A percentile compares a stretch with the other conserved stretches of the same genome.
Conservation (phyloP, 352 stramenopile species). For the Phytophthora pluvialis region DNA sequence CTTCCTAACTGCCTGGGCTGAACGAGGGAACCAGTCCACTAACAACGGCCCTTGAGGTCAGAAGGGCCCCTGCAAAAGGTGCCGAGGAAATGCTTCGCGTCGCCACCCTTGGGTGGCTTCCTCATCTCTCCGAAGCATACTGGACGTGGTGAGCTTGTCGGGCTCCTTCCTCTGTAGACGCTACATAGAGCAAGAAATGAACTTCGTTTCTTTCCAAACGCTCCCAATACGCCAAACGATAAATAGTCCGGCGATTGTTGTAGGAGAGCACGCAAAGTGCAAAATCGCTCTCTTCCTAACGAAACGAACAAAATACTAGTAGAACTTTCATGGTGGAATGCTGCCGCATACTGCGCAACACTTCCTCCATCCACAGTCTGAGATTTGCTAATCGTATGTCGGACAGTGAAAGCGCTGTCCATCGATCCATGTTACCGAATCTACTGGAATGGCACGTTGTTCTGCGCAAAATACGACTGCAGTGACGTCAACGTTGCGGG, state of each 20-base stretch:
- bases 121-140: conserved; percentile 23
- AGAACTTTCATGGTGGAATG: conserved; percentile 28
- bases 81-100: conserved; percentile 25
- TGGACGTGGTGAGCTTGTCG: conserved; percentile 19
- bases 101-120: conserved; percentile 16
- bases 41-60: conserved; percentile 16
- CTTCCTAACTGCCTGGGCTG: conserved; percentile 11
- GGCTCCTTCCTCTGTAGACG: conserved; percentile 34
- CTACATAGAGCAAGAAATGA: conserved; percentile 50
- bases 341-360: conserved; percentile 23
- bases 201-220: conserved; percentile 35
- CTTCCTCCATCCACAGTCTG: conserved; percentile 7
- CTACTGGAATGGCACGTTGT: conserved; percentile 75
- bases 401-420: conserved; percentile 16
- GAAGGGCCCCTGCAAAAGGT: conserved; percentile 9
- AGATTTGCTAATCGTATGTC: conserved; percentile 22
- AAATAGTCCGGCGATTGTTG: conserved; percentile 6
- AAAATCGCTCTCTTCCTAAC: conserved; percentile 17
- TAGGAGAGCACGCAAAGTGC: conserved; percentile 10
- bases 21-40: conserved; percentile 23
- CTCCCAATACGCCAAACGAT: conserved; percentile 15
- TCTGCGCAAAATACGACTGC: conserved; percentile 70
- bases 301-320: conserved; percentile 34
- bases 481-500: conserved; percentile 41
- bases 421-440: conserved; percentile 27